These are phyloP conservation scores for Tricholoma saponaceum DNA, from an alignment of 768 basidiomycete species.

Conservation along the genomic window DNA sequence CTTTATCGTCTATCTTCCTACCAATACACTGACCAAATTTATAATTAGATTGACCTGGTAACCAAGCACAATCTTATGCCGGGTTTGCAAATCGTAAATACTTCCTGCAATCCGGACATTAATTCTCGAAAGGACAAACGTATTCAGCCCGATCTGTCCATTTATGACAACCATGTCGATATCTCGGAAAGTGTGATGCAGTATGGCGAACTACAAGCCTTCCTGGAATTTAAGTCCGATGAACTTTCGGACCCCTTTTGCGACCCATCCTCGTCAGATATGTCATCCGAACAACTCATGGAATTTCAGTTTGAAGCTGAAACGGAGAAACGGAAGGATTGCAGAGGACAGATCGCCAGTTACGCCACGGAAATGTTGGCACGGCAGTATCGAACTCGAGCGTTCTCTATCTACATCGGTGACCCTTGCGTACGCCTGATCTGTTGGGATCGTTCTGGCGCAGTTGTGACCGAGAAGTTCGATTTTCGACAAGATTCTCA, in stretches of 20 bases:
- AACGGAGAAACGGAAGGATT: neutral
- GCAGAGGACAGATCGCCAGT: constrained; percentile 19
- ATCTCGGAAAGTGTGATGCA: neutral
- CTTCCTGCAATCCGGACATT: neutral
- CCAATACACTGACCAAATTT: too few species aligned
- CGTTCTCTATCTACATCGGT: constrained; percentile 23
- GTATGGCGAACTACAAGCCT: neutral
- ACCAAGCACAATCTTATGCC: neutral
- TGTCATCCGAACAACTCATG: neutral
- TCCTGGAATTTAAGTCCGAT: neutral
- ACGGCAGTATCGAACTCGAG: constrained; percentile 24
- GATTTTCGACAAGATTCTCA: constrained; percentile 14
- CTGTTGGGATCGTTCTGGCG: constrained; percentile 29
- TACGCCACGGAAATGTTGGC: constrained; percentile 16
- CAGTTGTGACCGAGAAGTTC: constrained; percentile 24
- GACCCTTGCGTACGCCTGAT: constrained; percentile 23
- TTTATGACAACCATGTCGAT: neutral
- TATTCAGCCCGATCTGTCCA: neutral
- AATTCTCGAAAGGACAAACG: neutral
- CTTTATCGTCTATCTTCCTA: too few species aligned
- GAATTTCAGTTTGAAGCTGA: neutral
- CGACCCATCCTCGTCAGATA: neutral
- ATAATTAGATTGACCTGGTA: too few species aligned
- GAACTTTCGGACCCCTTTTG: neutral
- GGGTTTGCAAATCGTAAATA: neutral